Percentiles rank a stretch among this genome's conserved stretches.
These are phyloP conservation scores for Trypanosoma congolense DNA, from an alignment of 208 protist species.

Conservation along the genomic window DNA sequence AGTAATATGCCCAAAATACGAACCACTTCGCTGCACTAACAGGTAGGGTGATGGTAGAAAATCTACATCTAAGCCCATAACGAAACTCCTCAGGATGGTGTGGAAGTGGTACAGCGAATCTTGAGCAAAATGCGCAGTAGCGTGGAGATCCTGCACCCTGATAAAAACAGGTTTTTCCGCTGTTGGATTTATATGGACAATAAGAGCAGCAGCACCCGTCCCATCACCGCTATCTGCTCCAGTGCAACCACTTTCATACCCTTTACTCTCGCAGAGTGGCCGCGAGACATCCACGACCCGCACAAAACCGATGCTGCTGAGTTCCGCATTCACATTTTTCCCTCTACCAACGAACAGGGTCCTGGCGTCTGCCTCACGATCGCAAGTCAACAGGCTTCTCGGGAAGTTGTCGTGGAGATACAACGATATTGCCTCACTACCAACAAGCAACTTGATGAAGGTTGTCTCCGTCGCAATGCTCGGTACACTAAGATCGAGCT, in stretches of 20 bases:
- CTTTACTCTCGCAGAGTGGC: background rate
- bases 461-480: slow-evolving; percentile 18
- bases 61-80: slow-evolving; percentile 26
- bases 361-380: slow-evolving; percentile 9
- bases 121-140: slow-evolving; percentile 45
- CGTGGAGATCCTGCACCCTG: slow-evolving; percentile 35
- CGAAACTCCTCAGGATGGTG: slow-evolving; percentile 27
- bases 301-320: slow-evolving; percentile 20
- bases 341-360: slow-evolving; percentile 22
- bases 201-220: slow-evolving; percentile 5
- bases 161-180: slow-evolving; percentile 29
- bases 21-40: slow-evolving; percentile 50
- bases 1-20: slow-evolving; percentile 25
- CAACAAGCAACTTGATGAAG: slow-evolving; percentile 9
- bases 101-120: slow-evolving; percentile 42
- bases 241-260: background rate
- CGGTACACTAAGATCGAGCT: slow-evolving; percentile 11
- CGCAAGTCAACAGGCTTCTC: slow-evolving; percentile 16
- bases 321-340: slow-evolving; percentile 7
- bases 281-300: slow-evolving; percentile 14
- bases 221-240: background rate
- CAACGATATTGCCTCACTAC: slow-evolving; percentile 9
- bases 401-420: slow-evolving; percentile 25
- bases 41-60: slow-evolving; percentile 35
- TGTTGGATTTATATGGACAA: slow-evolving; percentile 17